These are phyloP conservation scores for Teratosphaeriaceae sp. DNA, from an alignment of 2,329 filamentous ascomycete species.

Conservation along the genomic window DNA sequence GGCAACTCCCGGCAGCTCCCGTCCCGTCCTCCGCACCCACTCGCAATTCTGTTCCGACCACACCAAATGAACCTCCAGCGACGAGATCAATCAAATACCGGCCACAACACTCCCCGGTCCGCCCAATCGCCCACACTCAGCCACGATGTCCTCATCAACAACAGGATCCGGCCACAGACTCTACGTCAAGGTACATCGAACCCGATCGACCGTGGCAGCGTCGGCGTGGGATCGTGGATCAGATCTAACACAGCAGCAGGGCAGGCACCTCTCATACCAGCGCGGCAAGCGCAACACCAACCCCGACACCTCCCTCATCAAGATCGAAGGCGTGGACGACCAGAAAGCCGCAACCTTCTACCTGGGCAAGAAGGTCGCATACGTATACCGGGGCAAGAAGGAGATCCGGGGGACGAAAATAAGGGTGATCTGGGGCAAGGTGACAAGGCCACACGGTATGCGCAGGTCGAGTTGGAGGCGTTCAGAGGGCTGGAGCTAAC, in stretches of 20 bases:
- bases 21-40: too few relatives aligned
- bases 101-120: background rate
- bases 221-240: background rate
- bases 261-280: slow-evolving; percentile 97
- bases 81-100: background rate
- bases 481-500: background rate
- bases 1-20: too few relatives aligned
- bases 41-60: background rate
- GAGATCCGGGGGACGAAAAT: slow-evolving; percentile 98
- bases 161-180: slow-evolving; percentile 25
- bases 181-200: slow-evolving; percentile 31
- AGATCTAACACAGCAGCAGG: slow-evolving; percentile 37
- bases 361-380: slow-evolving; percentile 97
- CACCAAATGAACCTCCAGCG: background rate
- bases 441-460: slow-evolving; percentile 89
- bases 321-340: slow-evolving; percentile 97
- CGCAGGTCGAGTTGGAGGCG: background rate
- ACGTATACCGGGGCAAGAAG: slow-evolving; percentile 93
- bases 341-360: slow-evolving; percentile 93
- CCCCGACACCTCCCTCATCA: slow-evolving; percentile 77
- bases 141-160: slow-evolving; percentile 8
- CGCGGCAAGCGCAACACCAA: slow-evolving; percentile 87
- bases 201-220: slow-evolving; percentile 1
- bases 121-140: background rate
- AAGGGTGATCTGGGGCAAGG: slow-evolving; percentile 97